These are phyloP conservation scores for Xylaria digitata DNA, from an alignment of 2,329 filamentous ascomycete genomes.

Conservation along the genomic window DNA sequence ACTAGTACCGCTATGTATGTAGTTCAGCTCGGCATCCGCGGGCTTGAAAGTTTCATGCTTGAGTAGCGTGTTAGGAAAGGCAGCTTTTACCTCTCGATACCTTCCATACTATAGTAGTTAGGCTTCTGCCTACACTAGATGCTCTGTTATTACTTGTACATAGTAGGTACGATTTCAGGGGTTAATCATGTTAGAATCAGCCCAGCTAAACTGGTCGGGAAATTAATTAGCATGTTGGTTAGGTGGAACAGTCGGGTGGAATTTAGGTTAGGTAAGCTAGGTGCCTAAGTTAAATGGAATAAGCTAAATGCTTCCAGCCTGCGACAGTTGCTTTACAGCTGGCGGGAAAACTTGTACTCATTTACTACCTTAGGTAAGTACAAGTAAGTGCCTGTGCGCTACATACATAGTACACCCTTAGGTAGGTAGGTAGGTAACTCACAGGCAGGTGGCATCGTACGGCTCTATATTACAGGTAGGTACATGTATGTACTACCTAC, in stretches of 20 bases:
- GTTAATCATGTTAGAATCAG: constrained; percentile 32
- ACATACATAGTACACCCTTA: no score
- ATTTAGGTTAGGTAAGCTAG: background rate
- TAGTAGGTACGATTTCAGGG: constrained; percentile 20
- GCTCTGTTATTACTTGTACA: background rate
- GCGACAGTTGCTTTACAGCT: constrained; percentile 1
- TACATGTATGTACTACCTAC: background rate
- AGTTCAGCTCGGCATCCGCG: constrained; percentile 26
- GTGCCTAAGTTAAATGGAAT: no score
- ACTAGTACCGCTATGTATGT: background rate
- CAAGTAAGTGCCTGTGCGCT: no score
- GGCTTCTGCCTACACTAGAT: background rate
- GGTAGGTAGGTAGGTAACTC: no score
- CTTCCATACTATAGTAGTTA: no score
- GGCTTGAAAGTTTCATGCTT: background rate
- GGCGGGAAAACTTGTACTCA: background rate
- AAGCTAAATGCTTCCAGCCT: background rate
- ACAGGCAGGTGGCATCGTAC: no score
- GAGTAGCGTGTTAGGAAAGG: no score
- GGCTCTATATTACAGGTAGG: background rate
- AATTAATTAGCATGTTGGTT: background rate
- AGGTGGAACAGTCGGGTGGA: no score
- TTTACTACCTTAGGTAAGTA: no score
- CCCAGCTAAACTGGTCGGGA: constrained; percentile 21
- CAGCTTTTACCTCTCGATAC: no score